Base-by-base conservation (phyloP, 2,329 filamentous ascomycete species). In the Cercospora citrullina region DNA sequence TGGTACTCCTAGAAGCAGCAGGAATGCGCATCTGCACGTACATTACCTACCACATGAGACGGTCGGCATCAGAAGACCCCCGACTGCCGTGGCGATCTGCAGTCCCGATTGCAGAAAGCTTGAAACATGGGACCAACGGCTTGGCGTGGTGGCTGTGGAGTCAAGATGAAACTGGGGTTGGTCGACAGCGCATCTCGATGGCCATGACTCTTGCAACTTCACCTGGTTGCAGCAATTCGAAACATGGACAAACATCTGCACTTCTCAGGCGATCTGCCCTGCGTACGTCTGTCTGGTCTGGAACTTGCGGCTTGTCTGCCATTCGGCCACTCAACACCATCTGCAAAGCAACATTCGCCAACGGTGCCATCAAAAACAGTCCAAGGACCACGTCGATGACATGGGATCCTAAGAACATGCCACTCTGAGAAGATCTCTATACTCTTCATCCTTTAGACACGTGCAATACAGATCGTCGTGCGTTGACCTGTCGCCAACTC, bases 151-250 rank as follows among this genome's bases (percentile, higher is more conserved):
- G 55, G 26, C 26, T 30, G 26, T 31, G n/a, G 21, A 18, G 39
- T 48, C 23, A 26, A n/a, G 45, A 21, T 39, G 61, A 55, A 63
- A 63, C 61, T 31, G 28, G 48, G 61, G 45, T 55, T n/a, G 26
- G 28, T 51, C 31, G 61, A 63, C 48, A 55, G 39, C 42, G 23
- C 60, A 62, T 62, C 42, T 18, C 23, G 48, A 23, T 53, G 21
- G 48, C 48, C 61, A 53, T 63, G 61, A 63, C 61, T 63, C 61
- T 55, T 55, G 61, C 55, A 23, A 63, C 61, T 55, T 63, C 61
- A 63, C 61, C 61, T 63, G 61, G 61, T 51, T 31, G 42, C 60
- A 62, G 55, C 48, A 55, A 28, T 26, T 28, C 16, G 48, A 55
- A 55, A 55, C 48, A 16, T 28, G 10, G 23, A 55, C 48, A 55